A percentile compares a stretch with the other conserved stretches of the same genome.
Conservation (phyloP, 768 basidiomycete species). For the Tylopilus rubrobrunneus region DNA sequence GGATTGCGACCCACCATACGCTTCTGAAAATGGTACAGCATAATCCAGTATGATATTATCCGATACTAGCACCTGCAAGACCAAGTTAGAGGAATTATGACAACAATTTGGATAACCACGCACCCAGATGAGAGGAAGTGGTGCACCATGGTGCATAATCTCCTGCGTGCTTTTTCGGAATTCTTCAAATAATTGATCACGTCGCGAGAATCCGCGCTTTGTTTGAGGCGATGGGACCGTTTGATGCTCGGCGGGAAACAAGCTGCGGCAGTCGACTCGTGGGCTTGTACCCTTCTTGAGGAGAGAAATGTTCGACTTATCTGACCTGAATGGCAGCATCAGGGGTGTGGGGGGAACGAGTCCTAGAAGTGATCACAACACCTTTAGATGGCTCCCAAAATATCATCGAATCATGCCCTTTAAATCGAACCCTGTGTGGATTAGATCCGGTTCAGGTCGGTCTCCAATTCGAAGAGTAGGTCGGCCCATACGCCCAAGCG, state of each 20-base stretch:
- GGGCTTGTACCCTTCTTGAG: no score
- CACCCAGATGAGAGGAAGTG: slow-evolving; percentile 26
- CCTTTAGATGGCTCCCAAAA: slow-evolving; percentile 2
- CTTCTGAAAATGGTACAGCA: slow-evolving; percentile 27
- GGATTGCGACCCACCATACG: slow-evolving; percentile 24
- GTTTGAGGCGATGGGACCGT: background rate
- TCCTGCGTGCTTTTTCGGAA: slow-evolving; percentile 10
- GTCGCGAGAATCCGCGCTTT: background rate
- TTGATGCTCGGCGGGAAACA: no score
- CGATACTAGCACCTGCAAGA: slow-evolving; percentile 19
- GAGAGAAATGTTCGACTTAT: slow-evolving; percentile 14
- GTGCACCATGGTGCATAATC: no score
- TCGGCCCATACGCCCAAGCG: no score
- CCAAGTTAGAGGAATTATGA: background rate
- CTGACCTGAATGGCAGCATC: slow-evolving; percentile 14
- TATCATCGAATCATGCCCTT: background rate
- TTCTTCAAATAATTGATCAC: slow-evolving; percentile 1
- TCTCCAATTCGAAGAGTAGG: background rate
- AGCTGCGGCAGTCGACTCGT: no score
- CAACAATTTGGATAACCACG: background rate
- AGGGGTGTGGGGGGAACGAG: slow-evolving; percentile 5
- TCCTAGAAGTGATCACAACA: background rate
- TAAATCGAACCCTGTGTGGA: background rate
- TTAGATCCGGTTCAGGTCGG: background rate
- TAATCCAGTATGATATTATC: slow-evolving; percentile 29